phyloP scores from a whole-genome alignment of 345 rosid genomes.

The Excoecaria cochinchinensis region DNA sequence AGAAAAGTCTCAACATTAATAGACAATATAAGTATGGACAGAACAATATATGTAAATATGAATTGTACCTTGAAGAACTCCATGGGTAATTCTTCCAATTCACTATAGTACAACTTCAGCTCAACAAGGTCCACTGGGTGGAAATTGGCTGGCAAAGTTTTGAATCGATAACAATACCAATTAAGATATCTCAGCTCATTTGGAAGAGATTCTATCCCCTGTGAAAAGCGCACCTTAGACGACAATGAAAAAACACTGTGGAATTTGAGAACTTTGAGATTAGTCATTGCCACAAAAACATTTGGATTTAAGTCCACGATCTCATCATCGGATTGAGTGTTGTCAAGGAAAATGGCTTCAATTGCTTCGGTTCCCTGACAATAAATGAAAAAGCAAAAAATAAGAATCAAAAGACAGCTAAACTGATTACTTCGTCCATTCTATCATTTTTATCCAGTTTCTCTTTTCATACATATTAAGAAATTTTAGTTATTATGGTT shows the following conservation, averaged over 20 bases:
- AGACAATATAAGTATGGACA: background rate
- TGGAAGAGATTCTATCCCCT: slow-evolving; percentile 9
- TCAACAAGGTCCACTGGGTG: slow-evolving; percentile 8
- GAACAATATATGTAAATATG: background rate
- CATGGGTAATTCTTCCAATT: background rate
- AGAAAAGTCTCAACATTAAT: background rate
- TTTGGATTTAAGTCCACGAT: background rate
- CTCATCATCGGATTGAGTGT: background rate
- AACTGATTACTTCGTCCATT: too few relatives aligned
- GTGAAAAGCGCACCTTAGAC: background rate
- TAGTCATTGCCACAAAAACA: background rate
- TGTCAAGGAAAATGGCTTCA: slow-evolving; percentile 10
- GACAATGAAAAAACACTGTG: too few relatives aligned
- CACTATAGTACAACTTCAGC: slow-evolving; percentile 4
- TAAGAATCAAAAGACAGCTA: background rate
- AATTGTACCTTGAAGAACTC: background rate
- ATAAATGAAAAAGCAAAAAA: background rate
- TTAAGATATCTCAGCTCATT: slow-evolving; percentile 4
- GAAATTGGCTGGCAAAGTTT: slow-evolving; percentile 15
- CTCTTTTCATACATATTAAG: too few relatives aligned
- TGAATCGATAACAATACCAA: slow-evolving; percentile 10
- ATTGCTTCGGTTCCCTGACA: background rate
- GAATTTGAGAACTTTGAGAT: slow-evolving; percentile 9
- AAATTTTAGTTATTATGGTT: too few relatives aligned
- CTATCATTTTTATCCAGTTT: too few relatives aligned